Evolutionary conservation across 352 stramenopile genomes (phyloP).

Genomic region (Peronospora destructor): DNA sequence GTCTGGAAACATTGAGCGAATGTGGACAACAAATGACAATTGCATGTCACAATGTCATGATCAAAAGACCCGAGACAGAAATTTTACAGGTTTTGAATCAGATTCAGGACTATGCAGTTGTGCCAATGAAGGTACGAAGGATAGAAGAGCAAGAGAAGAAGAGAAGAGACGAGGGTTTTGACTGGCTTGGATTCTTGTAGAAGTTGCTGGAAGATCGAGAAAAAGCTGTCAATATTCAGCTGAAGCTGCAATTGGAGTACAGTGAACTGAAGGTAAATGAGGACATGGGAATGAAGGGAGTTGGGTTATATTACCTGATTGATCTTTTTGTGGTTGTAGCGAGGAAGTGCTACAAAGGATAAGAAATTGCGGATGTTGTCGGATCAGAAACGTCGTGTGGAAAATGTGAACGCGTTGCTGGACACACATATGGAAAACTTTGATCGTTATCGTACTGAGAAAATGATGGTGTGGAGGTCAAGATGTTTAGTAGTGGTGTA

Average conservation of each 20-base stretch:
- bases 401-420: slow-evolving; percentile 74
- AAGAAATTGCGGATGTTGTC: slow-evolving; percentile 77
- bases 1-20: slow-evolving; percentile 42
- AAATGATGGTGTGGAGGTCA: slow-evolving; percentile 55
- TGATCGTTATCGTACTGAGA: slow-evolving; percentile 58
- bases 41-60: slow-evolving; percentile 74
- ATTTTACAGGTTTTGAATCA: slow-evolving; percentile 64
- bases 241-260: slow-evolving; percentile 72
- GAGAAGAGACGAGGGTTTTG: neutral
- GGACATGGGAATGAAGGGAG: neutral
- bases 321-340: slow-evolving; percentile 19
- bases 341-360: slow-evolving; percentile 45
- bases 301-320: neutral
- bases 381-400: slow-evolving; percentile 74
- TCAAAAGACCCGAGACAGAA: slow-evolving; percentile 57
- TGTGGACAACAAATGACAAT: slow-evolving; percentile 43
- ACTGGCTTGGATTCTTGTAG: slow-evolving; percentile 16
- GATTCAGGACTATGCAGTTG: slow-evolving; percentile 78
- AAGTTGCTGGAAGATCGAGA: slow-evolving; percentile 74
- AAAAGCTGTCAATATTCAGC: slow-evolving; percentile 72
- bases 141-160: neutral
- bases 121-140: slow-evolving; percentile 64
- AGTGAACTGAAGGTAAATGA: slow-evolving; percentile 45
- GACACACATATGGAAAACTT: slow-evolving; percentile 72
- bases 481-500: neutral